These are phyloP conservation scores for Fomitopsis palustris DNA, from an alignment of 1,284 basidiomycete species.

Conservation along the genomic window DNA sequence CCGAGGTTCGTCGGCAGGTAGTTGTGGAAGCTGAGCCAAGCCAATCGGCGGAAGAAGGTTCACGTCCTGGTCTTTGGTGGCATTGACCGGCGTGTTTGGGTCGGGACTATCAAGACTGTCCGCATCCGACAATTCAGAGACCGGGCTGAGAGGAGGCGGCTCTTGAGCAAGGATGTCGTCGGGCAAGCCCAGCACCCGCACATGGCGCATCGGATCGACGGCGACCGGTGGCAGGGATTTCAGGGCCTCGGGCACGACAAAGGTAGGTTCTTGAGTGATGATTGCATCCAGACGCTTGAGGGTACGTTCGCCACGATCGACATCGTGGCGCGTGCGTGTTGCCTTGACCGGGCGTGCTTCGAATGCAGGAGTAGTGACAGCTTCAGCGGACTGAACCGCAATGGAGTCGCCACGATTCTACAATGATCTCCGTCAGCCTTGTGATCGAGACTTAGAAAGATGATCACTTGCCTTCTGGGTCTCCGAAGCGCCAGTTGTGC, in stretches of 20 bases:
- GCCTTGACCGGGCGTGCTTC: background rate
- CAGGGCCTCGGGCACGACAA: background rate
- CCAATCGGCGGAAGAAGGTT: background rate
- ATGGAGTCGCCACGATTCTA: background rate
- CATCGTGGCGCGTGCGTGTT: background rate
- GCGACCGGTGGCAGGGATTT: background rate
- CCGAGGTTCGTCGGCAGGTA: background rate
- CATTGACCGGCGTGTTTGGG: too few relatives aligned
- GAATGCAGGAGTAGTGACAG: background rate
- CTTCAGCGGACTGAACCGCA: background rate
- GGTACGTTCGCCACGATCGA: background rate
- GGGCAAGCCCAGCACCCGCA: background rate
- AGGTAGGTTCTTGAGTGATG: background rate
- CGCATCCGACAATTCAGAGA: background rate
- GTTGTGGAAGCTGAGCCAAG: background rate
- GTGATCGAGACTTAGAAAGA: too few relatives aligned
- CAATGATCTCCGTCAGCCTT: background rate
- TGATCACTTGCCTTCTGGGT: too few relatives aligned
- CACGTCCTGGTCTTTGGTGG: background rate
- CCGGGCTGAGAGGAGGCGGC: background rate
- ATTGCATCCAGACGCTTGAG: background rate
- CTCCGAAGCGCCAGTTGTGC: too few relatives aligned
- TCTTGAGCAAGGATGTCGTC: background rate
- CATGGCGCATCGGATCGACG: background rate
- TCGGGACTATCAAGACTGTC: too few relatives aligned